phyloP scores from a whole-genome alignment of 768 basidiomycete genomes.

The Megacollybia marginata region DNA sequence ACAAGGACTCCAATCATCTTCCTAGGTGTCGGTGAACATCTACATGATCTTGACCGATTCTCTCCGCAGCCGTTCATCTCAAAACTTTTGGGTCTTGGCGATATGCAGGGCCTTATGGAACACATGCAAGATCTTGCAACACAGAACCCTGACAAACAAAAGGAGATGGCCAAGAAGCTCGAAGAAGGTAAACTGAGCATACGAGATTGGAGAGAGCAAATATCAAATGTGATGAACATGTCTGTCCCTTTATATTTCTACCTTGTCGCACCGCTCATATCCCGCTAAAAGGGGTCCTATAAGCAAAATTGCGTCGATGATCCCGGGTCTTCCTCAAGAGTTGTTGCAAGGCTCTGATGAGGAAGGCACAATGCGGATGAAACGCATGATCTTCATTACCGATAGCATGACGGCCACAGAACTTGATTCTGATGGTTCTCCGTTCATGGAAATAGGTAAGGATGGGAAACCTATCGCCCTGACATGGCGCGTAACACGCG shows the following conservation, averaged over 20 bases:
- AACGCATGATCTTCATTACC: conserved; percentile 97
- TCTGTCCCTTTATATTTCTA: conserved; percentile 27
- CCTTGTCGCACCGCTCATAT: conserved; percentile 2
- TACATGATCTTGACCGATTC: conserved; percentile 95
- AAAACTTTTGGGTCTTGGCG: conserved; percentile 91
- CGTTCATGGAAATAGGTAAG: conserved; percentile 80
- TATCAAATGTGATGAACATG: conserved; percentile 98
- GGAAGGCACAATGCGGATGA: conserved; percentile 85
- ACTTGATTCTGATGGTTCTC: conserved; percentile 89
- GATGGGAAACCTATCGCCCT: conserved; percentile 81
- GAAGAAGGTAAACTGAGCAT: conserved; percentile 97
- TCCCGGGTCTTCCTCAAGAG: conserved; percentile 91
- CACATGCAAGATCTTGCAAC: conserved; percentile 96
- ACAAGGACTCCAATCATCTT: conserved; percentile 99
- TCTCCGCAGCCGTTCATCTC: conserved; percentile 96
- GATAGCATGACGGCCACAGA: conserved; percentile 95
- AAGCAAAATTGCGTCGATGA: conserved; percentile 98
- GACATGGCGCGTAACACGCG: conserved; percentile 84
- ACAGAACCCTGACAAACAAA: conserved; percentile 93
- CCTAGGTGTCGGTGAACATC: conserved; percentile 94
- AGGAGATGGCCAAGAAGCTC: conserved; percentile 96
- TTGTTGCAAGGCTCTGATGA: conserved; percentile 90
- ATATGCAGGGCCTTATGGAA: conserved; percentile 95
- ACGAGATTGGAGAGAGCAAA: conserved; percentile 96
- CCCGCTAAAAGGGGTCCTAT: conserved; percentile 84